A percentile compares a stretch with the other conserved stretches of the same genome.
Conservation (phyloP, 2,329 filamentous ascomycete genomes). For the Septoria linicola region DNA sequence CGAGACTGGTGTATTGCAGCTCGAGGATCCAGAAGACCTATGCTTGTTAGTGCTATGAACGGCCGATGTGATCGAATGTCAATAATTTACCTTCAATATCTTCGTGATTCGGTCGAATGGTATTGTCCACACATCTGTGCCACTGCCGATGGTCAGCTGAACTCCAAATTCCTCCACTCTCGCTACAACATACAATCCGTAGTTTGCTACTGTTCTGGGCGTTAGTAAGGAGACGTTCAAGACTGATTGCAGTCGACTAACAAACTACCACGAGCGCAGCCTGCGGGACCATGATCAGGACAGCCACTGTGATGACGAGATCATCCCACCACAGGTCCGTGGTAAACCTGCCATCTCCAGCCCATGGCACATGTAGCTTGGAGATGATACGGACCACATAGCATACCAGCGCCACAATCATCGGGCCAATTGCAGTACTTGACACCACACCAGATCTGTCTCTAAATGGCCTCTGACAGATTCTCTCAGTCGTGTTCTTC, state of each 20-base stretch:
- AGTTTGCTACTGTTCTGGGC: constrained; percentile 11
- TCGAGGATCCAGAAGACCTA: constrained; percentile 13
- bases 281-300: not conserved
- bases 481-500: constrained; percentile 16
- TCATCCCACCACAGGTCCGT: constrained; percentile 19
- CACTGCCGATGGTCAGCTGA: constrained; percentile 1
- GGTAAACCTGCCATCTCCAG: not conserved
- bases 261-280: not conserved
- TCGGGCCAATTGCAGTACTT: constrained; percentile 10
- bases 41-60: not conserved
- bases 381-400: constrained; percentile 17
- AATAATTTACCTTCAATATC: constrained; percentile 8
- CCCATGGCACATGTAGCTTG: constrained; percentile 15
- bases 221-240: no score
- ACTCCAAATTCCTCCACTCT: not conserved
- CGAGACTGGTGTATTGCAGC: constrained; percentile 8
- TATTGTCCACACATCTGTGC: constrained; percentile 12
- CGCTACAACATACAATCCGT: constrained; percentile 3
- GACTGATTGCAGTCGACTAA: no score
- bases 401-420: constrained; percentile 13
- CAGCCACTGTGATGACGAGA: constrained; percentile 1
- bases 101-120: constrained; percentile 3
- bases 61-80: no score
- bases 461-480: constrained; percentile 9
- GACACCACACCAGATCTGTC: constrained; percentile 1